Evolutionary conservation across 192 early-diverging fungal genomes (phyloP).

Genomic region (Coemansia pectinata): DNA sequence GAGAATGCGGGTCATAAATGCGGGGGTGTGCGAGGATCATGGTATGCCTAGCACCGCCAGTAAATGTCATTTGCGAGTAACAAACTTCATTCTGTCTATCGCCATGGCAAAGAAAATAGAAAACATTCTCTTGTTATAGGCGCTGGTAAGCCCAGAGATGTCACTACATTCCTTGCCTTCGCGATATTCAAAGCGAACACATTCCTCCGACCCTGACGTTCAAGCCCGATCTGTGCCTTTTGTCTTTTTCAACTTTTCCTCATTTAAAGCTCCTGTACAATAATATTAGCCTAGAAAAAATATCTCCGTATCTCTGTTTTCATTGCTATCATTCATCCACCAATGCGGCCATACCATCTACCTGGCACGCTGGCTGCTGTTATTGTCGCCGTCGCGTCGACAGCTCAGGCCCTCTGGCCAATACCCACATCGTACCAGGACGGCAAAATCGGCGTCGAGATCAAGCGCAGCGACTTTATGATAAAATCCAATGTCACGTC

Average conservation of each 20-base stretch:
- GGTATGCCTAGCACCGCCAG: background rate
- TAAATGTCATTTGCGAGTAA: background rate
- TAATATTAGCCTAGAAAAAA: background rate
- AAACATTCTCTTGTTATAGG: constrained; percentile 1
- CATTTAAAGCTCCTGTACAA: background rate
- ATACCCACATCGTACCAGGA: constrained; percentile 28
- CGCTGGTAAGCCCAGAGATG: background rate
- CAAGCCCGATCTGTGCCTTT: background rate
- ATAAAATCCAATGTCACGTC: constrained; percentile 64
- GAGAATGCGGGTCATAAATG: background rate
- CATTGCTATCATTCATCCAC: too few relatives aligned
- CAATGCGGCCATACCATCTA: constrained; percentile 12
- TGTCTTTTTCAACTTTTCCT: background rate
- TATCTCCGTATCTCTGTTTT: background rate
- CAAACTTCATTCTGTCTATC: constrained; percentile 5
- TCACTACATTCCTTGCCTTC: background rate
- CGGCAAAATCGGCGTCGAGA: constrained; percentile 56
- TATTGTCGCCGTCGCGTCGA: constrained; percentile 5
- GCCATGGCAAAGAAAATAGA: background rate
- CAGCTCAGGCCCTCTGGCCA: constrained; percentile 34
- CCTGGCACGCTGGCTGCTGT: background rate
- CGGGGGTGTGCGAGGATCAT: background rate
- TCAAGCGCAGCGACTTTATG: constrained; percentile 57
- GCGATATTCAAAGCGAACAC: background rate
- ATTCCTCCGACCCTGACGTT: background rate